Conservation (phyloP, 2,329 filamentous ascomycete species). For the Ophiostoma australiae region DNA sequence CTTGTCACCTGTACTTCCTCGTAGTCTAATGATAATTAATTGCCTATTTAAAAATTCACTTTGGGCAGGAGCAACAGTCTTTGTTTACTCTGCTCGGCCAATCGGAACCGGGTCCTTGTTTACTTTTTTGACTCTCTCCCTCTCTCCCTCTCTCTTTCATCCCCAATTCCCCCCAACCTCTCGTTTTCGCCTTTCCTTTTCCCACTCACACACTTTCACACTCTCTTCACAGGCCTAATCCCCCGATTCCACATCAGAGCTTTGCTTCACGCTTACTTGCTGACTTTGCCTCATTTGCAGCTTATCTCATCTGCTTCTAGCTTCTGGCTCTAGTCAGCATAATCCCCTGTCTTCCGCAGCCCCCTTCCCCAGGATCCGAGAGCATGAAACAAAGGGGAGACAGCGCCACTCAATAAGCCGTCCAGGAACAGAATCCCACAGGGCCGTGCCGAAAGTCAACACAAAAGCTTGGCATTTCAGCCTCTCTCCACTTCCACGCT, state of each 20-base stretch:
- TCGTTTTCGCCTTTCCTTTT: background rate
- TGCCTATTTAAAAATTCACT: background rate
- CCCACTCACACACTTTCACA: background rate
- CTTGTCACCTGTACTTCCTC: background rate
- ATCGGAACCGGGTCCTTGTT: background rate
- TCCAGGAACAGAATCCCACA: conserved; percentile 33
- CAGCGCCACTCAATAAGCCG: conserved; percentile 34
- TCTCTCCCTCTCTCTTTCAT: background rate
- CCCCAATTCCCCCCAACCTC: background rate
- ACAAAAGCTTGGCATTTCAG: conserved; percentile 6
- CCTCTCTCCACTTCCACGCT: background rate
- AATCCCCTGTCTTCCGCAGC: background rate
- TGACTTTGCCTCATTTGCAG: background rate
- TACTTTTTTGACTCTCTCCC: background rate
- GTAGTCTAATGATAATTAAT: background rate
- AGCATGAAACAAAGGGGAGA: conserved; percentile 20
- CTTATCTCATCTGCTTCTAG: background rate
- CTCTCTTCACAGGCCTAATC: background rate
- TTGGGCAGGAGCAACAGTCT: background rate
- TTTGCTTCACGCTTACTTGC: background rate
- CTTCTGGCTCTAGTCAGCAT: background rate
- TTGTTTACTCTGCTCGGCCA: background rate
- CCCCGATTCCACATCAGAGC: background rate
- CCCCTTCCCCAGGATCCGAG: conserved; percentile 9
- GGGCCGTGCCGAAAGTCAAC: conserved; percentile 16